Evolutionary conservation across 257 asterid species (phyloP).

Genomic region (Solanum chilense): DNA sequence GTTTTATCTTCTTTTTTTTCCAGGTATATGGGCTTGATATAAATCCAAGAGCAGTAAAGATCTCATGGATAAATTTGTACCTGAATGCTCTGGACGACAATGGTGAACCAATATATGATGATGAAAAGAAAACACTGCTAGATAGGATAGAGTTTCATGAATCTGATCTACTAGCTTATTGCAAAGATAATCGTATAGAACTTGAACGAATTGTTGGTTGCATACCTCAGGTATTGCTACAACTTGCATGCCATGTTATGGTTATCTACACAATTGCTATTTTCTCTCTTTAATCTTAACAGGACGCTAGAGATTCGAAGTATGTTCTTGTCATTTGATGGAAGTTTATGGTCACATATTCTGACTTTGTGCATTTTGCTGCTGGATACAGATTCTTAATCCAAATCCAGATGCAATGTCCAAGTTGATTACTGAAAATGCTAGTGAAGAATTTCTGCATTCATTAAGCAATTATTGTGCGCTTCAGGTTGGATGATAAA

Average conservation of each 20-base stretch:
- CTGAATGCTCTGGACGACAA: conserved; percentile 86
- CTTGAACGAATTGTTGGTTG: conserved; percentile 97
- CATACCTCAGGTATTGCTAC: conserved; percentile 85
- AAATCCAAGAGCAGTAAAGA: conserved; percentile 92
- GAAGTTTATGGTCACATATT: neutral
- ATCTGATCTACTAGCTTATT: conserved; percentile 89
- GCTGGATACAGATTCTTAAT: conserved; percentile 68
- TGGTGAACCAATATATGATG: conserved; percentile 80
- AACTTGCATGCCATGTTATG: neutral
- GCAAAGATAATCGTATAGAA: conserved; percentile 78
- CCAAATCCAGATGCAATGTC: conserved; percentile 99
- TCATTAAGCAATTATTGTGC: conserved; percentile 93
- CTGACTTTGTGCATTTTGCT: neutral
- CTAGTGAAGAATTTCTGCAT: conserved; percentile 91
- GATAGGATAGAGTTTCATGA: conserved; percentile 94
- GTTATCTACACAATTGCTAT: neutral
- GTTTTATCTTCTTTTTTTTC: too few species aligned
- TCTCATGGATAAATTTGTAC: conserved; percentile 97
- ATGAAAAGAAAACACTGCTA: conserved; percentile 69
- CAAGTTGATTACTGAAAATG: conserved; percentile 85
- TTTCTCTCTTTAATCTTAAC: neutral
- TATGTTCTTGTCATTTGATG: neutral
- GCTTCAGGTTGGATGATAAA: conserved; percentile 55
- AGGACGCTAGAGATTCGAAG: neutral
- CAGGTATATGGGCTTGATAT: conserved; percentile 99